Evolutionary conservation across 2,329 filamentous ascomycete species (phyloP).

Genomic region (Cercospora nicotianae): DNA sequence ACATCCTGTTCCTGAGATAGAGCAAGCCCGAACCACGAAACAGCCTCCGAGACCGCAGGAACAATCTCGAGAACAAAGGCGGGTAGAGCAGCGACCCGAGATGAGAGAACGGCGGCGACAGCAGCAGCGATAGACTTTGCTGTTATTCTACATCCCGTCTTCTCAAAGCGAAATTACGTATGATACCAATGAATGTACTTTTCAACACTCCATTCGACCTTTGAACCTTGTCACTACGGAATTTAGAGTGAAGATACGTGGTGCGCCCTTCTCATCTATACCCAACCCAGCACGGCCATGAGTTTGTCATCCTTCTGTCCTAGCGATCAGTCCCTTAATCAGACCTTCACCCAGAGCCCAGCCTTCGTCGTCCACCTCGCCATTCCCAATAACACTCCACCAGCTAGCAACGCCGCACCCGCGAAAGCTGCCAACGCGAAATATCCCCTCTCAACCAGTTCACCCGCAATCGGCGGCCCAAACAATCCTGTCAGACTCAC

Average conservation of each 20-base stretch:
- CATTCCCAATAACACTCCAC: conserved; percentile 14
- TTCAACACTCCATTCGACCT: background rate
- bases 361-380: conserved; percentile 14
- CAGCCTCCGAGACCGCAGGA: background rate
- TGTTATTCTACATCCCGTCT: background rate
- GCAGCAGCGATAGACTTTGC: background rate
- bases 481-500: conserved; percentile 43
- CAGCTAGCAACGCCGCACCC: conserved; percentile 25
- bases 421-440: conserved; percentile 23
- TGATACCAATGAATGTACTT: conserved; percentile 9
- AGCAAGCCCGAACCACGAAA: background rate
- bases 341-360: conserved; percentile 12
- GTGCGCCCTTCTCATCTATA: background rate
- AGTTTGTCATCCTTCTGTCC: background rate
- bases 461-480: conserved; percentile 29
- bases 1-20: conserved; percentile 5
- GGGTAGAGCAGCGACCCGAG: conserved; percentile 2
- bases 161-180: background rate
- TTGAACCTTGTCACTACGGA: background rate
- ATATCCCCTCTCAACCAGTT: conserved; percentile 27
- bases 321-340: background rate
- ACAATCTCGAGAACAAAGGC: background rate
- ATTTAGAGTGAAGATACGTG: background rate
- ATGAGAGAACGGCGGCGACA: conserved; percentile 10
- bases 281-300: background rate